Evolutionary conservation across 2,329 filamentous ascomycete species (phyloP).

Genomic region (Aspergillus sp.): DNA sequence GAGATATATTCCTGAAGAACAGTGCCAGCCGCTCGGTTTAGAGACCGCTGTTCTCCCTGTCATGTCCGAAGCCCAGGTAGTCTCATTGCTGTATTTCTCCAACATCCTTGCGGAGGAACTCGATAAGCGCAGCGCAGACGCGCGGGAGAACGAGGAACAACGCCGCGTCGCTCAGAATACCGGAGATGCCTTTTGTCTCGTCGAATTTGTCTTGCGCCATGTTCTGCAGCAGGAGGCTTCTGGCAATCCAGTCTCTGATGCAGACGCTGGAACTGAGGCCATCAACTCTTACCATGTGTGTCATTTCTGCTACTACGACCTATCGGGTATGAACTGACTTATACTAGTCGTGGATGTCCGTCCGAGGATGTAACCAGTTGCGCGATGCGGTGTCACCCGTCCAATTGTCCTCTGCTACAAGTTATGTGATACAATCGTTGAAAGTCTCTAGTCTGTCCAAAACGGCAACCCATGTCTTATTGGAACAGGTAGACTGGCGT

Average conservation of each 20-base stretch:
- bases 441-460: slow-evolving; percentile 18
- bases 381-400: slow-evolving; percentile 12
- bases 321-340: slow-evolving; percentile 3
- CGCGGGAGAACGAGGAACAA: slow-evolving; percentile 9
- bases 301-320: neutral
- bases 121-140: slow-evolving; percentile 15
- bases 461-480: slow-evolving; percentile 24
- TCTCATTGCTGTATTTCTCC: slow-evolving; percentile 30
- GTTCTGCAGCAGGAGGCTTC: slow-evolving; percentile 17
- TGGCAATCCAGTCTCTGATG: slow-evolving; percentile 11
- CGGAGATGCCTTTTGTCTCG: slow-evolving; percentile 27
- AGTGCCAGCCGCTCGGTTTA: slow-evolving; percentile 22
- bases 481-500: slow-evolving; percentile 23
- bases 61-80: slow-evolving; percentile 25
- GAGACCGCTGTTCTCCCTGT: slow-evolving; percentile 25
- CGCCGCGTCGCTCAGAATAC: slow-evolving; percentile 19
- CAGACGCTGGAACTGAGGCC: slow-evolving; percentile 21
- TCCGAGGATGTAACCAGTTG: slow-evolving; percentile 18
- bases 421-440: slow-evolving; percentile 18
- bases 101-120: slow-evolving; percentile 34
- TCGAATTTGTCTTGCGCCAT: slow-evolving; percentile 26
- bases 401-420: slow-evolving; percentile 13
- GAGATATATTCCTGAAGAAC: slow-evolving; percentile 26
- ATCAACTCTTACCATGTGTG: slow-evolving; percentile 30
- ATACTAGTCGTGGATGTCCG: slow-evolving; percentile 25